phyloP scores from a whole-genome alignment of 352 stramenopile species.

The Globisporangium cystogenes region DNA sequence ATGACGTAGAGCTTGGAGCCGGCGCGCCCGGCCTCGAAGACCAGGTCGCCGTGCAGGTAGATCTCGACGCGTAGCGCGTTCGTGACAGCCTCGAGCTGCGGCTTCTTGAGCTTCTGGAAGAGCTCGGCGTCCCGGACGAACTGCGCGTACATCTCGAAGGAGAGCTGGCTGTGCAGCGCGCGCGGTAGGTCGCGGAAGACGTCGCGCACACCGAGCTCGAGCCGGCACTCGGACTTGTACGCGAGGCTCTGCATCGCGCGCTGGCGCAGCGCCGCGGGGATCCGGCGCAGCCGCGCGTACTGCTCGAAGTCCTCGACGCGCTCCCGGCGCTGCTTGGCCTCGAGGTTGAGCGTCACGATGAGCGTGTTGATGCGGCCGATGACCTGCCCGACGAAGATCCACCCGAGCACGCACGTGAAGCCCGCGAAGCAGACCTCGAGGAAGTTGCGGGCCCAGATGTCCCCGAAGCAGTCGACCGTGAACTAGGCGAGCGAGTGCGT shows the following conservation, averaged over 20 bases:
- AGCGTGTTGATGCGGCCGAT: slow-evolving; percentile 63
- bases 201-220: slow-evolving; percentile 28
- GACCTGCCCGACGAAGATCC: slow-evolving; percentile 73
- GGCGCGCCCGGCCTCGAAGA: slow-evolving; percentile 40
- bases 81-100: slow-evolving; percentile 46
- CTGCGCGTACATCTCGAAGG: slow-evolving; percentile 45
- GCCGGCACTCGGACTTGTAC: slow-evolving; percentile 46
- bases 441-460: slow-evolving; percentile 59
- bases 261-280: slow-evolving; percentile 34
- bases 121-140: slow-evolving; percentile 28
- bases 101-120: slow-evolving; percentile 25
- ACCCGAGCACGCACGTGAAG: slow-evolving; percentile 64
- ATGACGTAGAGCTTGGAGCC: slow-evolving; percentile 44
- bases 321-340: slow-evolving; percentile 41
- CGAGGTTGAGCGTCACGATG: slow-evolving; percentile 63
- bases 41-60: slow-evolving; percentile 53
- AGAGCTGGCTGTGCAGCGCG: slow-evolving; percentile 30
- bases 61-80: slow-evolving; percentile 51
- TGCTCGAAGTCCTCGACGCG: slow-evolving; percentile 62
- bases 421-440: slow-evolving; percentile 52
- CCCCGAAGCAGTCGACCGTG: slow-evolving; percentile 72
- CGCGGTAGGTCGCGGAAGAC: slow-evolving; percentile 46
- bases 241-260: slow-evolving; percentile 42
- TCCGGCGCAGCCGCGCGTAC: slow-evolving; percentile 48
- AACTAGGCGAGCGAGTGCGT: slow-evolving; percentile 26